Evolutionary conservation across 2,329 filamentous ascomycete genomes (phyloP).

Genomic region (Plenodomus lindquistii): DNA sequence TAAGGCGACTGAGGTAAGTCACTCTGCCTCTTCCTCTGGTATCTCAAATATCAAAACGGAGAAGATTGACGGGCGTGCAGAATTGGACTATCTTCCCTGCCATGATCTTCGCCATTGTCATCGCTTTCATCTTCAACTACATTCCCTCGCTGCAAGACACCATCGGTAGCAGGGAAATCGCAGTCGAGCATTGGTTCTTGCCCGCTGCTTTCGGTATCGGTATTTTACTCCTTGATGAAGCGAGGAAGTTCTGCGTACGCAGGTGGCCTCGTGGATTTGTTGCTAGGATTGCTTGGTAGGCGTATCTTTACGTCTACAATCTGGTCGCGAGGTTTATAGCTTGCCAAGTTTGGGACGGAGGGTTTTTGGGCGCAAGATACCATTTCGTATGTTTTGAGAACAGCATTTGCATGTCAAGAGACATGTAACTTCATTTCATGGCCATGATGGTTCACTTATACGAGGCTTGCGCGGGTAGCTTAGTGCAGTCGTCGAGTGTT

Average conservation of each 20-base stretch:
- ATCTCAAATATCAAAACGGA: too few relatives aligned
- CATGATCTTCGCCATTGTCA: slow-evolving; percentile 68
- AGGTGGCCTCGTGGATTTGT: slow-evolving; percentile 61
- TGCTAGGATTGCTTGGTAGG: slow-evolving; percentile 67
- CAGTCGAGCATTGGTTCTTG: slow-evolving; percentile 76
- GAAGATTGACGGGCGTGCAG: slow-evolving; percentile 35
- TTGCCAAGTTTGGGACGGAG: too few relatives aligned
- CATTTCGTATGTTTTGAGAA: too few relatives aligned
- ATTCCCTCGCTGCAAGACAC: slow-evolving; percentile 66
- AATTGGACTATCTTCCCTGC: slow-evolving; percentile 73
- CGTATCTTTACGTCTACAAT: not conserved
- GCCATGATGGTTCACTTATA: too few relatives aligned
- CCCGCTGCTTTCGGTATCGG: slow-evolving; percentile 72
- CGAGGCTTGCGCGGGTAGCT: too few relatives aligned
- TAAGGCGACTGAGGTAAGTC: slow-evolving; percentile 53
- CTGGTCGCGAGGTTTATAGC: too few relatives aligned
- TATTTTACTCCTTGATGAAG: slow-evolving; percentile 68
- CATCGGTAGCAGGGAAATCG: slow-evolving; percentile 65
- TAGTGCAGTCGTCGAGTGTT: too few relatives aligned
- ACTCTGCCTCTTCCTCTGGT: not conserved
- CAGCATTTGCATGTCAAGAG: too few relatives aligned
- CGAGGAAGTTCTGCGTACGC: slow-evolving; percentile 65
- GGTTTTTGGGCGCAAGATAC: too few relatives aligned
- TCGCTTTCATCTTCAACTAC: slow-evolving; percentile 70
- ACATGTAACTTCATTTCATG: too few relatives aligned